Conservation (phyloP, 2,329 filamentous ascomycete genomes). For the Talaromyces atroroseus region DNA sequence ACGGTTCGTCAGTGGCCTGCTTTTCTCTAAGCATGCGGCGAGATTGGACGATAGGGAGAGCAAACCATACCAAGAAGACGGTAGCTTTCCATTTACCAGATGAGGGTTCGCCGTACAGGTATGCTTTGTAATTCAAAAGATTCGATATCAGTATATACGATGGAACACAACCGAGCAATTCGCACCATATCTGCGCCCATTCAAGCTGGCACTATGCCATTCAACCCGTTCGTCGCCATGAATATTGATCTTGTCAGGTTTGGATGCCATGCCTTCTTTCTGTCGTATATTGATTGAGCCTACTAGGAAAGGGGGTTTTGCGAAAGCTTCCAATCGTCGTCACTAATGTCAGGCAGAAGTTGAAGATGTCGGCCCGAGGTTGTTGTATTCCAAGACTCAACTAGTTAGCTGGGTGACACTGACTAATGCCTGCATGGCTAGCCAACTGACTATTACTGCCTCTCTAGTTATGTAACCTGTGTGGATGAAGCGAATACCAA, state of each 20-base stretch:
- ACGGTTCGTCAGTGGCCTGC: neutral
- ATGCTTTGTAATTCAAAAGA: conserved; percentile 33
- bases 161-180: neutral
- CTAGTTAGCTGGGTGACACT: too few relatives aligned
- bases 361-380: neutral
- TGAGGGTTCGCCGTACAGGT: conserved; percentile 48
- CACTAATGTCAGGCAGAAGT: too few relatives aligned
- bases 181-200: conserved; percentile 63
- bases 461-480: too few relatives aligned
- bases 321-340: too few relatives aligned
- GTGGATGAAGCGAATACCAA: too few relatives aligned
- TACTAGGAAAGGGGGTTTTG: too few relatives aligned
- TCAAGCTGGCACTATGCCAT: conserved; percentile 57
- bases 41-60: neutral
- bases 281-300: neutral
- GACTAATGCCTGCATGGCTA: too few relatives aligned
- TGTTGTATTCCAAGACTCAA: neutral
- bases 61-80: conserved; percentile 46
- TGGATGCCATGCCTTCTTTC: conserved; percentile 4
- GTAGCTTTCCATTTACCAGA: conserved; percentile 44
- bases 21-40: neutral
- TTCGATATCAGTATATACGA: neutral
- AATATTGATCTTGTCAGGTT: conserved; percentile 55
- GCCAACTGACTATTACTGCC: too few relatives aligned
- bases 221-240: conserved; percentile 62